Base-by-base conservation (phyloP, 805 yeast genomes). In the Phaffomyces thermotolerans region DNA sequence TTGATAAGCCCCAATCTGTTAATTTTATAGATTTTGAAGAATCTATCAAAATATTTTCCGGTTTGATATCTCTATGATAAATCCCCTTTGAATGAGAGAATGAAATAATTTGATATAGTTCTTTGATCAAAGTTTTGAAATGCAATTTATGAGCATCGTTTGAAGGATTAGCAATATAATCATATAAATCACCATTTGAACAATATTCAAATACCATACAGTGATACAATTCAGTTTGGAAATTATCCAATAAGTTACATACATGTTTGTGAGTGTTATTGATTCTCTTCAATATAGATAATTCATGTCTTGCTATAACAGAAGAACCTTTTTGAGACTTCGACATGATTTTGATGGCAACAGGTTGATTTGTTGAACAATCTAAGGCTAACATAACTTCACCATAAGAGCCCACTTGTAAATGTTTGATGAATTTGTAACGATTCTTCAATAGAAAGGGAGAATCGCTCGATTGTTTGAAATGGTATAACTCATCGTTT, bases 1-100 rank as follows among this genome's bases (percentile, higher is more conserved):
- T 76, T 20, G 85, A 74, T 40, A 81, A 71, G 0, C 90, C 90
- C 86, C 87, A 82, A 58, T 82, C 89, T 44, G 86, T 80, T 39
- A 82, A 62, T 59, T 82, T 82, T 40, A 81, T 67, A 25, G 72
- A 59, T 37, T 81, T 79, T 41, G 68, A 62, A 4, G 60, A 59
- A 50, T 72, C 73, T 41, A 82, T 63, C 29, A 82, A 62, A 25
- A 82, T 71, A 53, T 82, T 82, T 61, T 82, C 90, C 1, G 90
- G 90, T 59, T 82, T 82, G 45, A 82, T 72, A 56, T 82, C 90
- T 39, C 90, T 67, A 59, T 82, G 90, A 50, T 75, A 81, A 13
- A 82, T 69, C 1, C 82, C 81, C 35, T 65, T 61, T 4, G 72
- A 60, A 55, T 84, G 91, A 5, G 82, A 68, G 52, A 65, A 76